These are phyloP conservation scores for Jasminum sambac DNA, from an alignment of 257 asterid genomes.

Conservation along the genomic window DNA sequence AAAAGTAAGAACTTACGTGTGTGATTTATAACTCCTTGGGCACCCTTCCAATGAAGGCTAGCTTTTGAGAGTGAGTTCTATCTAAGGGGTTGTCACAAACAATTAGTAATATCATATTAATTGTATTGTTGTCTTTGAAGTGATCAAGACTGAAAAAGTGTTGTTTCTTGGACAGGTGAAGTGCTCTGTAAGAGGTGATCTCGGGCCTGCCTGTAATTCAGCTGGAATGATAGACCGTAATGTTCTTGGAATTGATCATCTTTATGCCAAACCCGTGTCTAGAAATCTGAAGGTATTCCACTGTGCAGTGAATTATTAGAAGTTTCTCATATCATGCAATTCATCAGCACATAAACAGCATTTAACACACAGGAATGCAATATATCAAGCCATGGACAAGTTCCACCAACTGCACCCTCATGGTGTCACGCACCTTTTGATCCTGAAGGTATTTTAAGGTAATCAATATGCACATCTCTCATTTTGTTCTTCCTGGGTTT, in stretches of 20 bases:
- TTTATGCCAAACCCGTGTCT: conserved; percentile 70
- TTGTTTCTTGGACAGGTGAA: conserved; percentile 50
- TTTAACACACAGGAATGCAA: conserved; percentile 58
- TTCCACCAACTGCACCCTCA: conserved; percentile 47
- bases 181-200: conserved; percentile 80
- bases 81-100: not conserved
- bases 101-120: not conserved
- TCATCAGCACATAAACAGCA: conserved; percentile 13
- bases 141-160: not conserved
- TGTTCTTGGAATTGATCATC: conserved; percentile 70
- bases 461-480: conserved; percentile 17
- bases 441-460: conserved; percentile 95
- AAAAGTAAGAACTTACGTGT: too few species aligned
- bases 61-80: too few species aligned
- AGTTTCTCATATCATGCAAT: conserved; percentile 21
- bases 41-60: too few species aligned
- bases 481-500: conserved; percentile 2
- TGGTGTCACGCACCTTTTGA: conserved; percentile 83
- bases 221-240: conserved; percentile 84
- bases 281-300: conserved; percentile 67
- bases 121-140: conserved; percentile 5
- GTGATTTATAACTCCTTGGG: too few species aligned
- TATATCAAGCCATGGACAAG: conserved; percentile 41
- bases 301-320: conserved; percentile 14
- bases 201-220: conserved; percentile 84